phyloP scores from a whole-genome alignment of 2,329 filamentous ascomycete species.

The Myriosclerotinia curreyana region DNA sequence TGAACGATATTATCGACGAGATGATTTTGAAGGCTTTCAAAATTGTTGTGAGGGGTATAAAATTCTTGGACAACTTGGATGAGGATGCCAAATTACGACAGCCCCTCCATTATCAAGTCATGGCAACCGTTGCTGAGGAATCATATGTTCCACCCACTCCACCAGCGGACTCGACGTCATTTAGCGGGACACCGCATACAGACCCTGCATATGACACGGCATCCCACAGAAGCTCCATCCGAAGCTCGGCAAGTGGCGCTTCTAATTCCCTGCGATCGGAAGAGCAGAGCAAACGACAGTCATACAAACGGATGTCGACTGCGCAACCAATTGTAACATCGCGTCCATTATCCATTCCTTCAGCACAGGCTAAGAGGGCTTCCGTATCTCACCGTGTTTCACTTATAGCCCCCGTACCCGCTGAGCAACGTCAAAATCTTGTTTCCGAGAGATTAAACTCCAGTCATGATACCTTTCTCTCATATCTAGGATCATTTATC shows the following conservation, averaged over 20 bases:
- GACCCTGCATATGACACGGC: constrained; percentile 42
- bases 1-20: constrained; percentile 81
- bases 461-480: constrained; percentile 84
- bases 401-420: constrained; percentile 63
- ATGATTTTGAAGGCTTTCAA: constrained; percentile 93
- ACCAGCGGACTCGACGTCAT: constrained; percentile 55
- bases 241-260: constrained; percentile 36
- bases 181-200: constrained; percentile 44
- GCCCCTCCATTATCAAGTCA: constrained; percentile 54
- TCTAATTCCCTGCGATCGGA: constrained; percentile 32
- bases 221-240: constrained; percentile 37
- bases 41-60: constrained; percentile 85
- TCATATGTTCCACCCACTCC: constrained; percentile 59
- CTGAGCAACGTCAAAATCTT: constrained; percentile 64
- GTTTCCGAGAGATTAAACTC: constrained; percentile 78
- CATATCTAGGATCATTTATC: constrained; percentile 89
- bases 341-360: constrained; percentile 34
- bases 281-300: constrained; percentile 36
- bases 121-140: constrained; percentile 60
- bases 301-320: constrained; percentile 35
- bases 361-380: constrained; percentile 34
- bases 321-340: constrained; percentile 30
- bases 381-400: constrained; percentile 68
- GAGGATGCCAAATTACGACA: constrained; percentile 54
- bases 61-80: constrained; percentile 83